Conservation (phyloP, 2,329 filamentous ascomycete species). For the Geosmithia morbida region DNA sequence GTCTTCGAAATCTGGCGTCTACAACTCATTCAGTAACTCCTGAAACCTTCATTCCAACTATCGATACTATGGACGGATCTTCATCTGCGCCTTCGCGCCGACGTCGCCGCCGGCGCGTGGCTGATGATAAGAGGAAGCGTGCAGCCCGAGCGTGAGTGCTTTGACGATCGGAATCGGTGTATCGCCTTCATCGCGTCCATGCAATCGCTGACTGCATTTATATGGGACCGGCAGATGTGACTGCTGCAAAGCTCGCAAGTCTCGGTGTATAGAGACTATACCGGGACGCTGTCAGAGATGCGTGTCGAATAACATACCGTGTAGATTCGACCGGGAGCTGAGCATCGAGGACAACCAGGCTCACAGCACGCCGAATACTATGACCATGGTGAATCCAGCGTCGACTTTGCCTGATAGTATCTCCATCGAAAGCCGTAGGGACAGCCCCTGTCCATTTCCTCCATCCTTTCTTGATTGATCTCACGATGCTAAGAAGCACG, state of each 20-base stretch:
- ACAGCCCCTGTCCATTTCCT: not conserved
- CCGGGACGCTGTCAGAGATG: conserved; percentile 14
- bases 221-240: conserved; percentile 10
- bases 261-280: conserved; percentile 14
- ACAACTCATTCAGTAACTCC: not conserved
- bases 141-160: conserved; percentile 11
- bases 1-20: not conserved
- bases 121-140: conserved; percentile 18
- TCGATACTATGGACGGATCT: not conserved
- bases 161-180: too few species aligned
- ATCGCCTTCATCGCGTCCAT: not conserved
- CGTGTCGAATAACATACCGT: conserved; percentile 8
- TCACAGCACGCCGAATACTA: not conserved
- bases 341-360: not conserved
- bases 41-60: not conserved
- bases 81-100: not conserved
- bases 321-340: conserved; percentile 6
- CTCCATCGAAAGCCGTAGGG: not conserved
- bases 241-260: conserved; percentile 19
- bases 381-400: not conserved
- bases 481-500: not conserved
- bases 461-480: not conserved
- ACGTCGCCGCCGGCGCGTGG: conserved; percentile 8
- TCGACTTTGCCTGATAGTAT: not conserved
- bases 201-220: not conserved